Evolutionary conservation across 75 land plant species (phyloP).

Genomic region (Cunninghamia lanceolata): DNA sequence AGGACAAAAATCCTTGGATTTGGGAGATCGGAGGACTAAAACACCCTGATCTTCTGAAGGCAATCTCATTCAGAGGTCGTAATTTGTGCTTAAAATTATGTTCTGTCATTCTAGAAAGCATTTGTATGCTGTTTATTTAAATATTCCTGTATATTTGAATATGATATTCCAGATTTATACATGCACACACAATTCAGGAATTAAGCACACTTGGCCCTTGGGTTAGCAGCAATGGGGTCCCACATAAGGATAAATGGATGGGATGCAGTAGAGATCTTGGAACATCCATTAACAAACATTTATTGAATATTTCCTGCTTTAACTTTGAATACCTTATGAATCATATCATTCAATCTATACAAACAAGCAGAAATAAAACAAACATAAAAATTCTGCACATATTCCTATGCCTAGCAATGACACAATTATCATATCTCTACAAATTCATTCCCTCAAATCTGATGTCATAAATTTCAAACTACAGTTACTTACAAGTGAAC

Average conservation of each 20-base stretch:
- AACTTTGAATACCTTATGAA: neutral
- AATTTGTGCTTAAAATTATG: too few species aligned
- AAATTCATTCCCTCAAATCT: too few species aligned
- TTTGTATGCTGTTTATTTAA: too few species aligned
- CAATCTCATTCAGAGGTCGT: too few species aligned
- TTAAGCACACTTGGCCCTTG: neutral
- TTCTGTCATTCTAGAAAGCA: too few species aligned
- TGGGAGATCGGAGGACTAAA: too few species aligned
- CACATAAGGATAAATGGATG: too few species aligned
- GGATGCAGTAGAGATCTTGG: neutral
- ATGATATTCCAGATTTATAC: too few species aligned
- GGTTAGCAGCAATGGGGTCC: neutral
- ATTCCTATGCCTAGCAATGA: neutral
- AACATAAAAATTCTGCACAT: neutral
- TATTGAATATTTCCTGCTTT: neutral
- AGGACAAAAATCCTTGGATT: too few species aligned
- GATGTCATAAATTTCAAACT: neutral
- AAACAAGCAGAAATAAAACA: neutral
- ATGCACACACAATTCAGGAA: neutral
- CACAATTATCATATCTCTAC: neutral
- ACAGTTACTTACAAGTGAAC: constrained; percentile 64
- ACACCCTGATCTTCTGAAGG: too few species aligned
- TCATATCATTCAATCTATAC: neutral
- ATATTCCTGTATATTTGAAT: too few species aligned
- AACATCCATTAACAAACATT: neutral